phyloP scores from a whole-genome alignment of 73 alveolate species.

The Halteria grandinella region DNA sequence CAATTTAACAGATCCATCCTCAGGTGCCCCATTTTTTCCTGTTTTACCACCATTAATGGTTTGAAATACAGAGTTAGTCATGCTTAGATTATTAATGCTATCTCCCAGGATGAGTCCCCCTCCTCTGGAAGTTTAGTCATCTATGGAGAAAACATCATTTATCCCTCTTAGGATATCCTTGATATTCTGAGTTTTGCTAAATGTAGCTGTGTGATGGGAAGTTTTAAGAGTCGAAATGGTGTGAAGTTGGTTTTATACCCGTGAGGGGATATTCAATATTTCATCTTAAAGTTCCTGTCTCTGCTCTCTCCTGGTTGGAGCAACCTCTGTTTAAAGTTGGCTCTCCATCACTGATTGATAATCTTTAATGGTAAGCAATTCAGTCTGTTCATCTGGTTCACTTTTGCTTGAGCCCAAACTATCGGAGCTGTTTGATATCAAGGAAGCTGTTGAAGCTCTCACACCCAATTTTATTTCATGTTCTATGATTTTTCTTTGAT shows the following conservation, averaged over 20 bases:
- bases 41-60: too few species aligned
- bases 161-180: slow-evolving; percentile 9
- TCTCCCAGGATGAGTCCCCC: too few species aligned
- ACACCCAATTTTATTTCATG: slow-evolving; percentile 15
- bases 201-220: slow-evolving; percentile 22
- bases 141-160: not conserved
- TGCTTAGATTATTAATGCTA: too few species aligned
- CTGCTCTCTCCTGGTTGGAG: slow-evolving; percentile 8
- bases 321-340: slow-evolving; percentile 6
- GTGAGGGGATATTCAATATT: not conserved
- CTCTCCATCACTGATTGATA: slow-evolving; percentile 39
- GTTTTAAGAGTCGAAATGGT: not conserved
- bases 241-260: not conserved
- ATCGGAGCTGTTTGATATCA: slow-evolving; percentile 9
- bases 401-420: too few species aligned
- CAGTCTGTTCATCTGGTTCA: slow-evolving; percentile 23
- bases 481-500: slow-evolving; percentile 26
- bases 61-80: too few species aligned
- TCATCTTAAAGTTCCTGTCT: not conserved
- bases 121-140: too few species aligned
- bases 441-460: slow-evolving; percentile 5
- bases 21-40: too few species aligned
- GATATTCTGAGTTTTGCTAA: slow-evolving; percentile 30
- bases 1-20: too few species aligned
- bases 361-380: slow-evolving; percentile 44